Evolutionary conservation across 169 alveolate species (phyloP).

Genomic region (Eimeria necatrix): DNA sequence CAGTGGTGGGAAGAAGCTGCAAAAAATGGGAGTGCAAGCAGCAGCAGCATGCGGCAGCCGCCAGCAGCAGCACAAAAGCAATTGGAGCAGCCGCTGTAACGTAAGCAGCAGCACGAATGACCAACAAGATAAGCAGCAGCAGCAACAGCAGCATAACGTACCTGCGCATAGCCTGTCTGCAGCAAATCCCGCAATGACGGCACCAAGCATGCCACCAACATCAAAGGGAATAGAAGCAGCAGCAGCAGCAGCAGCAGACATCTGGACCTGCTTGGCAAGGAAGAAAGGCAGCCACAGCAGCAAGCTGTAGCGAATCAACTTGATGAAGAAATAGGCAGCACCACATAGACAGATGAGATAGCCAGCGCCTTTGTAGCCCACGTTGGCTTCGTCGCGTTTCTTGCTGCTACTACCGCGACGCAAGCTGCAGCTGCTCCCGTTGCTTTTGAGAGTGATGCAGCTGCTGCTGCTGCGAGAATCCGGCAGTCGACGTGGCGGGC

Average conservation of each 20-base stretch:
- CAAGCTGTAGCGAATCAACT: constrained; percentile 83
- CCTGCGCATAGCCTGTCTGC: constrained; percentile 67
- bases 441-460: constrained; percentile 23
- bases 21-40: too few species aligned
- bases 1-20: too few species aligned
- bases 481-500: neutral
- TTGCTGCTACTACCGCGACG: constrained; percentile 61
- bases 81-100: neutral
- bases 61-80: constrained; percentile 6
- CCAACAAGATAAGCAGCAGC: constrained; percentile 82
- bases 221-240: constrained; percentile 84
- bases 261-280: constrained; percentile 77
- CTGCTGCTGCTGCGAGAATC: neutral
- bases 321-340: constrained; percentile 80
- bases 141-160: constrained; percentile 78
- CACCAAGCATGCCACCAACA: constrained; percentile 86
- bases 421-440: constrained; percentile 5
- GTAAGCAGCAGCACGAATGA: neutral
- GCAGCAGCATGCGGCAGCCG: too few species aligned
- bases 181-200: constrained; percentile 82
- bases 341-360: neutral
- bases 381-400: constrained; percentile 11
- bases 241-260: constrained; percentile 83
- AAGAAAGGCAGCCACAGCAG: constrained; percentile 86
- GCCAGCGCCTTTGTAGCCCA: constrained; percentile 61